phyloP scores from a whole-genome alignment of 2,329 filamentous ascomycete genomes.

The Trichoderma sp. region DNA sequence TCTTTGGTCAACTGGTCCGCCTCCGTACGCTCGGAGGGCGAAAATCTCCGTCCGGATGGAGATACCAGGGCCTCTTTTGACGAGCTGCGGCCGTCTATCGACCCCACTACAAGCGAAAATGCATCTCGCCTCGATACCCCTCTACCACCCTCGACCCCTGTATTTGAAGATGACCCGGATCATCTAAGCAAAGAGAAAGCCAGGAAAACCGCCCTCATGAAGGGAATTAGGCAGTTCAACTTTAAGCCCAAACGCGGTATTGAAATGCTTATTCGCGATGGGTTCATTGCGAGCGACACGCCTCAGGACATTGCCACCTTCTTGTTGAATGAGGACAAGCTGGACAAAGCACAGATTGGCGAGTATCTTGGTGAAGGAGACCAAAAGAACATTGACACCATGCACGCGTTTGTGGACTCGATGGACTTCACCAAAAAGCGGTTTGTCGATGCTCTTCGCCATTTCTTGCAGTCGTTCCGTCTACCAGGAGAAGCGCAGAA shows the following conservation, averaged over 20 bases:
- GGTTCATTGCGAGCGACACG: slow-evolving; percentile 79
- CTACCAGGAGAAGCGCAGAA: slow-evolving; percentile 96
- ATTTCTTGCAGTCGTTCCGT: slow-evolving; percentile 92
- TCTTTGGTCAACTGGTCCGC: slow-evolving; percentile 92
- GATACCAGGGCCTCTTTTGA: slow-evolving; percentile 44
- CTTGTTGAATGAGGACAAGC: slow-evolving; percentile 73
- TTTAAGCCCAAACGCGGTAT: slow-evolving; percentile 96
- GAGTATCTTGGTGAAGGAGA: slow-evolving; percentile 96
- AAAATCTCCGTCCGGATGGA: slow-evolving; percentile 33
- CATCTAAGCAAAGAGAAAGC: slow-evolving; percentile 95
- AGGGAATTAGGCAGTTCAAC: slow-evolving; percentile 90
- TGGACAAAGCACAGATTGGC: slow-evolving; percentile 91
- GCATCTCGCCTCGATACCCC: slow-evolving; percentile 62
- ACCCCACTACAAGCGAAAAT: slow-evolving; percentile 63
- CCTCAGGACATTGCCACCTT: slow-evolving; percentile 85
- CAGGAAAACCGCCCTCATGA: slow-evolving; percentile 86
- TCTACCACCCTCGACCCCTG: slow-evolving; percentile 64
- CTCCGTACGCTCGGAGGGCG: slow-evolving; percentile 60
- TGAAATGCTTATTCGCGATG: slow-evolving; percentile 78
- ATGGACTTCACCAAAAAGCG: slow-evolving; percentile 93
- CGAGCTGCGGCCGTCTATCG: slow-evolving; percentile 64
- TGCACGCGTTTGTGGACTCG: slow-evolving; percentile 95
- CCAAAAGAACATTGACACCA: slow-evolving; percentile 88
- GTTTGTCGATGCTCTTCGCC: slow-evolving; percentile 88
- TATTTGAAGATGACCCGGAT: slow-evolving; percentile 84